These are phyloP conservation scores for Diaporthe amygdali DNA, from an alignment of 2,329 filamentous ascomycete genomes.

Conservation along the genomic window DNA sequence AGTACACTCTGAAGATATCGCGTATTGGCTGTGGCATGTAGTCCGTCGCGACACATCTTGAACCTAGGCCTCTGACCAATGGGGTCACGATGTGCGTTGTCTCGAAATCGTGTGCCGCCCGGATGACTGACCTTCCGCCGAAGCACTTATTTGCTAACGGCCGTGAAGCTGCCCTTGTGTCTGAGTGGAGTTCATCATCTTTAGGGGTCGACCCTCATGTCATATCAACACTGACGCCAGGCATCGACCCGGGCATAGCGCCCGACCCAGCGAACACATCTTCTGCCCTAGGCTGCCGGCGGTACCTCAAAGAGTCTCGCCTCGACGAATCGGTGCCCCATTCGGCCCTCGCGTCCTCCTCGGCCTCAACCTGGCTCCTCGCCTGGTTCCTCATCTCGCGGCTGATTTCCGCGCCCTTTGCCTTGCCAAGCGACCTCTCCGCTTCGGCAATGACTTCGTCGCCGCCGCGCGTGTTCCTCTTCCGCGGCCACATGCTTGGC, in stretches of 20 bases:
- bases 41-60: background rate
- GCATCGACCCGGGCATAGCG: conserved; percentile 34
- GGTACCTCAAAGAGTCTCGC: conserved; percentile 39
- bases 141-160: background rate
- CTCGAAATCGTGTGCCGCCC: background rate
- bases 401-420: conserved; percentile 58
- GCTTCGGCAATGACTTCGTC: conserved; percentile 60
- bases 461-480: conserved; percentile 80
- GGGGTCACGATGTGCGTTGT: too few relatives aligned
- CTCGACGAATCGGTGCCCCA: conserved; percentile 39
- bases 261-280: conserved; percentile 32
- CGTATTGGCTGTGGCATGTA: background rate
- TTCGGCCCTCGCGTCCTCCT: conserved; percentile 42
- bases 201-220: background rate
- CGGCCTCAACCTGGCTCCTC: conserved; percentile 51
- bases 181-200: background rate
- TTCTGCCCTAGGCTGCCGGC: conserved; percentile 34
- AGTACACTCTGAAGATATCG: too few relatives aligned
- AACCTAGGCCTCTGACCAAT: background rate
- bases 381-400: conserved; percentile 58
- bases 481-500: conserved; percentile 82
- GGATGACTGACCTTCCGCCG: background rate
- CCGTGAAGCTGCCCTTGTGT: background rate
- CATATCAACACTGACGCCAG: conserved; percentile 29
- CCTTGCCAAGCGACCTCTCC: conserved; percentile 54